Evolutionary conservation across 768 basidiomycete species (phyloP), one percentile per base, ranked within the genome.

Genomic region (Leccinum imitatum): DNA sequence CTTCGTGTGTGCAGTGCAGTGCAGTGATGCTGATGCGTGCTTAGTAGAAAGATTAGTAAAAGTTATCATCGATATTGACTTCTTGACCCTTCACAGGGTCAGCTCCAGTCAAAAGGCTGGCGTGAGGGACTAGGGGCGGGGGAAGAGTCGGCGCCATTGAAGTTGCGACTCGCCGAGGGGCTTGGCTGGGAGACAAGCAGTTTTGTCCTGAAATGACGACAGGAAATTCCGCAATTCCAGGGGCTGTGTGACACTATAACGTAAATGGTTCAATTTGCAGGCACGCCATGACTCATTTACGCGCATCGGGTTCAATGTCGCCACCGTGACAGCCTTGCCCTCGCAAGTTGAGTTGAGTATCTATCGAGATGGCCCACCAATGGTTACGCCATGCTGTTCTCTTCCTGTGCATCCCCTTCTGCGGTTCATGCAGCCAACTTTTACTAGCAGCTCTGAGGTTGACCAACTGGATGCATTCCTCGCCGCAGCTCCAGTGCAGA

Each of bases 101-200:
- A 48, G 47, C 25, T 23, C 17, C 6, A 11, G 3, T 1, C 14
- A 35, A 57, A 15, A 44, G 25, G 7, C 17, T 6, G 21, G 54
- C 55, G 35, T 33, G 53, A 37, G 57, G 54, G 4, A 21, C 21
- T n/a, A 17, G 33, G 35, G 41, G 15, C 59, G 52, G 53, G 14
- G 63, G 58, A 27, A 56, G 50, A 14, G 53, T 68, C 67, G 67
- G 67, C 61, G 63, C 66, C 56, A 61, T 59, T 11, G 47, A 57
- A 44, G 41, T 27, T 67, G 66, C 66, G 66, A 15, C 47, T 23
- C 33, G 33, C 33, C 33, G 33, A 33, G 33, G 33, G 9, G 46
- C 11, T 46, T 23, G 11, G 47, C 21, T 48, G 47, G 44, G 44
- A 41, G 39, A 41, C 17, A 9, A n/a, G 39, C 39, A 9, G 15